phyloP scores from a whole-genome alignment of 2,329 filamentous ascomycete species.

The Aspergillus sp. region DNA sequence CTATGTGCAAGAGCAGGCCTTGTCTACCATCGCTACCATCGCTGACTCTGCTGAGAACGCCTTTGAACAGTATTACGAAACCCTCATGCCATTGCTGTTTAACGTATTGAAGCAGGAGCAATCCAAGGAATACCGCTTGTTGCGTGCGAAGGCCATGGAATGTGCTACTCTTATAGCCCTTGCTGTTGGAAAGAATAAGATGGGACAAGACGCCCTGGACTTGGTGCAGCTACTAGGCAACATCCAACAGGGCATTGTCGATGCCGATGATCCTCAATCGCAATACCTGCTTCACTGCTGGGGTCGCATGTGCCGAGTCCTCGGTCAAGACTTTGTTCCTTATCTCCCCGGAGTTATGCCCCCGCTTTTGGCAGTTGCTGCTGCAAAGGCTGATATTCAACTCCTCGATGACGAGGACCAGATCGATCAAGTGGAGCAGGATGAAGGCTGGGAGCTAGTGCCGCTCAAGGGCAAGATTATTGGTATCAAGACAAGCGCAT shows the following conservation, averaged over 20 bases:
- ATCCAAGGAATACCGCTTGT: conserved; percentile 85
- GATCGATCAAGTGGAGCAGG: conserved; percentile 86
- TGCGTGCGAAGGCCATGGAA: conserved; percentile 98
- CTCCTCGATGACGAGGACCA: conserved; percentile 93
- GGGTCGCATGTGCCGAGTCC: conserved; percentile 96
- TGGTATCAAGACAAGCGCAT: conserved; percentile 91
- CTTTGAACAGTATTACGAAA: conserved; percentile 93
- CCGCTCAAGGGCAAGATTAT: conserved; percentile 98
- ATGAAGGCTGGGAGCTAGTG: conserved; percentile 96
- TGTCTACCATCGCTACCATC: conserved; percentile 97
- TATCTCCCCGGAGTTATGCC: conserved; percentile 94
- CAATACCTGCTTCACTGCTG: conserved; percentile 98
- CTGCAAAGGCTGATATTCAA: conserved; percentile 96
- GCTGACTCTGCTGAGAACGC: conserved; percentile 96
- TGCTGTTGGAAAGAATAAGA: conserved; percentile 89
- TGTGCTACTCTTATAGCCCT: conserved; percentile 92
- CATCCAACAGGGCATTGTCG: conserved; percentile 83
- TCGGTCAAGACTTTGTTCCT: conserved; percentile 85
- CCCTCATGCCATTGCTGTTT: conserved; percentile 91
- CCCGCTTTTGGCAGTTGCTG: conserved; percentile 83
- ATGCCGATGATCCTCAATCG: conserved; percentile 91
- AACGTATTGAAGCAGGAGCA: conserved; percentile 85
- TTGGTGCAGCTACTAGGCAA: conserved; percentile 83
- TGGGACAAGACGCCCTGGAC: conserved; percentile 82
- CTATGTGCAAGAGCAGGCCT: conserved; percentile 94